phyloP scores from a whole-genome alignment of 2,329 filamentous ascomycete genomes.

The Penicillium sp. region DNA sequence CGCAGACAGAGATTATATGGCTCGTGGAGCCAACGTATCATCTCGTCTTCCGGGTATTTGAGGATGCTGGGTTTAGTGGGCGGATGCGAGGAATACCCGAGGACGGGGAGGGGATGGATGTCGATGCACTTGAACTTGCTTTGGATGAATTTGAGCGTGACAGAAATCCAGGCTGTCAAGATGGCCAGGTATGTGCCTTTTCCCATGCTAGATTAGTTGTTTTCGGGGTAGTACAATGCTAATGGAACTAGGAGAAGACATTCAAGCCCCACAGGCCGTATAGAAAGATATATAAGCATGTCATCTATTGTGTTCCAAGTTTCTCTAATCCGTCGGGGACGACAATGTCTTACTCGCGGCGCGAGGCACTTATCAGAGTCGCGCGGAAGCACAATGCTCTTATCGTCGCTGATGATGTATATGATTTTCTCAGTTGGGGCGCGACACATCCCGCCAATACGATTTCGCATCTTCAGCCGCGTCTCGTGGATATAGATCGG shows the following conservation, averaged over 20 bases:
- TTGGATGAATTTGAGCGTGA: slow-evolving; percentile 47
- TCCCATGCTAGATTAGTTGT: too few species aligned
- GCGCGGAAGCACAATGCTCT: slow-evolving; percentile 74
- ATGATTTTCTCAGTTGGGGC: slow-evolving; percentile 79
- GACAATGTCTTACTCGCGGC: slow-evolving; percentile 39
- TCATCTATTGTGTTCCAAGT: slow-evolving; percentile 23
- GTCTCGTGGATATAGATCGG: slow-evolving; percentile 72
- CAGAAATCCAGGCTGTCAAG: neutral
- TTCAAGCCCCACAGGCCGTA: slow-evolving; percentile 10
- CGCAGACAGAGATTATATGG: slow-evolving; percentile 70
- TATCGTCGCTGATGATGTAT: slow-evolving; percentile 81
- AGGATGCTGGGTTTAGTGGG: slow-evolving; percentile 68
- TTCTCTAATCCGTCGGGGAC: slow-evolving; percentile 24
- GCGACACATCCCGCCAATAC: neutral
- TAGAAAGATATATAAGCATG: slow-evolving; percentile 20
- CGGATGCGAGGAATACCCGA: slow-evolving; percentile 68
- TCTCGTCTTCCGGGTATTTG: slow-evolving; percentile 73
- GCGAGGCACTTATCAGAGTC: slow-evolving; percentile 65
- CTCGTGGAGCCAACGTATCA: slow-evolving; percentile 77
- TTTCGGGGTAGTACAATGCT: slow-evolving; percentile 53
- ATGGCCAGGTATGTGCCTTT: neutral
- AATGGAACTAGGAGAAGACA: slow-evolving; percentile 33
- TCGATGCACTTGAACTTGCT: slow-evolving; percentile 55
- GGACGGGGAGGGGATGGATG: slow-evolving; percentile 71
- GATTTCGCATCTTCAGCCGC: slow-evolving; percentile 50